These are phyloP conservation scores for Stylosanthes scabra DNA, from an alignment of 331 rosid species.

Conservation along the genomic window DNA sequence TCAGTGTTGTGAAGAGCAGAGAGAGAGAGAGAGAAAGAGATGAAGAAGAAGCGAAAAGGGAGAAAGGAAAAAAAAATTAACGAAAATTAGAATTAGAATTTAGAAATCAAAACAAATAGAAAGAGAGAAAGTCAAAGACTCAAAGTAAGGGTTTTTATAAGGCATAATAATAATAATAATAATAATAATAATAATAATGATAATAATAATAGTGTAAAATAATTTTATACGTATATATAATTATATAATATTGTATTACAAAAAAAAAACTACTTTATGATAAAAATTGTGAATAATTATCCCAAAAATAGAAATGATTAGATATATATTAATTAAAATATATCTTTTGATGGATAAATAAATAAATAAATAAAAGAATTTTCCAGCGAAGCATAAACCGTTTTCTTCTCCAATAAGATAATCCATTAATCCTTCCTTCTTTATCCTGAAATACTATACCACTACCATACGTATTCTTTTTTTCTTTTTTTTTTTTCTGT, in stretches of 20 bases:
- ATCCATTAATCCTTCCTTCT: slow-evolving; percentile 1
- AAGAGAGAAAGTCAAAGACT: neutral
- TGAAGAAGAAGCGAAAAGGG: neutral
- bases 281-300: no score
- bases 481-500: no score
- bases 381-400: slow-evolving; percentile 53
- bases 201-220: no score
- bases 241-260: no score
- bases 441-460: neutral
- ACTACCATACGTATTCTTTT: neutral
- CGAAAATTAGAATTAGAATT: neutral
- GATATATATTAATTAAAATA: no score
- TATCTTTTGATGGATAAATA: no score
- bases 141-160: neutral
- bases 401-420: neutral
- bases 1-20: neutral
- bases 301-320: no score
- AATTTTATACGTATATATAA: no score
- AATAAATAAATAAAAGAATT: neutral
- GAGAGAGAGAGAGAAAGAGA: neutral
- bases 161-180: no score
- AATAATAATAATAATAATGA: no score
- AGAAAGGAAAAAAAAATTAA: neutral
- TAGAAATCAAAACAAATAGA: no score
- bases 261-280: no score